phyloP scores from a whole-genome alignment of 208 protist genomes.

The Trypanosoma mega region DNA sequence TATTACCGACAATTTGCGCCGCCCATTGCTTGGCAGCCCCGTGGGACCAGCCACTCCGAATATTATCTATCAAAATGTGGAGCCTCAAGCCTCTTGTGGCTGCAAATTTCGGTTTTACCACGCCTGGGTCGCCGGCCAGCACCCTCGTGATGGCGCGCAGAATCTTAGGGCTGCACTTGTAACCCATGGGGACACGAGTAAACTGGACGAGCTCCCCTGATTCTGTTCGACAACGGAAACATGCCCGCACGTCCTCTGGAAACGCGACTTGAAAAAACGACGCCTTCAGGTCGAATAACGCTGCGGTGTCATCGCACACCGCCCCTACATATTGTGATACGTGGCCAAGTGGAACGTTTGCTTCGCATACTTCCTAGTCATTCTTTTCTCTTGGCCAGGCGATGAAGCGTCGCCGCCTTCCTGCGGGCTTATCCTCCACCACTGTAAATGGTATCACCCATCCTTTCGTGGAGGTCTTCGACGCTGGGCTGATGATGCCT shows the following conservation, averaged over 20 bases:
- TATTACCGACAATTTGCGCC: background rate
- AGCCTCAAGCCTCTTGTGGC: background rate
- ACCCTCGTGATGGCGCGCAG: conserved; percentile 7
- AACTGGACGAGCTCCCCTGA: background rate
- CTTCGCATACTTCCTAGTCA: background rate
- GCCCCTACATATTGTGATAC: background rate
- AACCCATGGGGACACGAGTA: conserved; percentile 1
- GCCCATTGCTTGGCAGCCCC: background rate
- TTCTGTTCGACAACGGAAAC: conserved; percentile 4
- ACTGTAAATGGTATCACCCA: background rate
- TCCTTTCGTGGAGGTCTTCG: background rate
- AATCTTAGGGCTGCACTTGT: conserved; percentile 7
- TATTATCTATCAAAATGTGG: background rate
- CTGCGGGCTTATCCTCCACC: background rate
- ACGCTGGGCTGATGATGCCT: background rate
- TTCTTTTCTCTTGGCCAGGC: background rate
- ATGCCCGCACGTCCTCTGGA: background rate
- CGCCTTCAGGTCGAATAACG: conserved; percentile 5
- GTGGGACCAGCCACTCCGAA: background rate
- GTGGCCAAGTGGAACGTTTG: background rate
- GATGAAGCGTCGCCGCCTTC: background rate
- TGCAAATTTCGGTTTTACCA: conserved; percentile 4
- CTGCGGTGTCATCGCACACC: conserved; percentile 4
- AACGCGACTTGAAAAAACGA: conserved; percentile 8
- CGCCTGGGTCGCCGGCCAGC: conserved; percentile 1